Conservation (phyloP, 257 asterid genomes). For the Thymus mandschuricus region DNA sequence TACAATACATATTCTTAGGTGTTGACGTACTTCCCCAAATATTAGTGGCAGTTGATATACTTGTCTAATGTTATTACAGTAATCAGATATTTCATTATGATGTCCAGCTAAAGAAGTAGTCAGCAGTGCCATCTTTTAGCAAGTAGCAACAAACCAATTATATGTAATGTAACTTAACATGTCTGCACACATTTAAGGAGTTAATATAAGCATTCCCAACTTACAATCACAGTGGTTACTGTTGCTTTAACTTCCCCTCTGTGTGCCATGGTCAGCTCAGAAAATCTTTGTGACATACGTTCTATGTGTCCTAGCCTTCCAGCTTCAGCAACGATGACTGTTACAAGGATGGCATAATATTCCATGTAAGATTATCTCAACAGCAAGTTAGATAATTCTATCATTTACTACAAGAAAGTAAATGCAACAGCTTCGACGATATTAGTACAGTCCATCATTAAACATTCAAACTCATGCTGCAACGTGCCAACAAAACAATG, state of each 20-base stretch:
- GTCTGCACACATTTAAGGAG: not conserved
- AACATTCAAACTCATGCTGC: not conserved
- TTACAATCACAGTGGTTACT: conserved; percentile 89
- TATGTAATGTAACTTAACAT: not conserved
- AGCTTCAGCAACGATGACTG: conserved; percentile 70
- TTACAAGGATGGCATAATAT: conserved; percentile 29
- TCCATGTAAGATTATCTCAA: conserved; percentile 6
- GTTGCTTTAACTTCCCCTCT: conserved; percentile 83
- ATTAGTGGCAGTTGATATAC: not conserved
- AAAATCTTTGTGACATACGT: conserved; percentile 71
- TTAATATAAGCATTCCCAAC: conserved; percentile 35
- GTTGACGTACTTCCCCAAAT: not conserved
- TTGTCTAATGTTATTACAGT: not conserved
- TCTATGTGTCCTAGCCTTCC: conserved; percentile 75
- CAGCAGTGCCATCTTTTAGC: not conserved
- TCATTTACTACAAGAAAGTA: conserved; percentile 3
- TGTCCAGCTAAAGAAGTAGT: conserved; percentile 61
- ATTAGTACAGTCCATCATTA: not conserved
- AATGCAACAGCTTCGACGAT: not conserved
- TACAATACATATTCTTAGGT: not conserved
- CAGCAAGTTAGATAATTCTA: not conserved
- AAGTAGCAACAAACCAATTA: not conserved
- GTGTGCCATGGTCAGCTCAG: conserved; percentile 86
- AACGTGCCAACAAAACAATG: conserved; percentile 17
- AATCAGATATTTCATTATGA: conserved; percentile 48